A percentile compares a stretch with the other conserved stretches of the same genome.
phyloP scores from a whole-genome alignment of 257 asterid species.

The Capsicum rhomboideum region DNA sequence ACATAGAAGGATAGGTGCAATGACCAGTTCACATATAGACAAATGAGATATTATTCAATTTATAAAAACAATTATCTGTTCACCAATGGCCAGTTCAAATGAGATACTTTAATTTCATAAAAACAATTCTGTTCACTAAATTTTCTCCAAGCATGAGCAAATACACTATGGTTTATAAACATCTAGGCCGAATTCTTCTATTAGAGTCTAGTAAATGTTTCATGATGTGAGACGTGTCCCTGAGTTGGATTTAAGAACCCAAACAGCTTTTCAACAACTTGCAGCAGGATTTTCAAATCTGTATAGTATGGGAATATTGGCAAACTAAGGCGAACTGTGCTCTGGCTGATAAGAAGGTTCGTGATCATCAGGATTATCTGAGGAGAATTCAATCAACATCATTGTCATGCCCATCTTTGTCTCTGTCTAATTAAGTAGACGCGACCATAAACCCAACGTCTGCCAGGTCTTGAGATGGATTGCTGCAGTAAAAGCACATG shows the following conservation, averaged over 20 bases:
- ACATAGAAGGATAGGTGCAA: neutral
- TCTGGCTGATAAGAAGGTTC: neutral
- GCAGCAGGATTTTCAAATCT: neutral
- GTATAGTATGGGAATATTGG: neutral
- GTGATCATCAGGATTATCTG: neutral
- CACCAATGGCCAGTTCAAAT: neutral
- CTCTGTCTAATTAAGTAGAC: slow-evolving; percentile 62
- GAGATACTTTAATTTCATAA: neutral
- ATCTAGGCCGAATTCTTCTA: neutral
- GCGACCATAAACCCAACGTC: slow-evolving; percentile 93
- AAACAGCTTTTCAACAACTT: neutral
- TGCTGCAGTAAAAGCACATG: slow-evolving; percentile 30
- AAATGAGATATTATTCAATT: neutral
- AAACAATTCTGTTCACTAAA: neutral
- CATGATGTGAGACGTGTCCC: neutral
- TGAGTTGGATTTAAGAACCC: neutral
- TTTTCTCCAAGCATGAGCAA: neutral
- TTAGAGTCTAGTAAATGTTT: neutral
- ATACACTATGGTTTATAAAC: neutral
- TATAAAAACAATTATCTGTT: neutral
- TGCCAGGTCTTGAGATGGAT: slow-evolving; percentile 55
- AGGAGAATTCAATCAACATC: neutral
- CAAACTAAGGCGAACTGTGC: neutral
- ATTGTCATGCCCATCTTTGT: slow-evolving; percentile 42
- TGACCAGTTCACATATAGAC: neutral